A percentile compares a stretch with the other conserved stretches of the same genome.
Conservation (phyloP, 805 yeast species). For the Dipodascus albidus region DNA sequence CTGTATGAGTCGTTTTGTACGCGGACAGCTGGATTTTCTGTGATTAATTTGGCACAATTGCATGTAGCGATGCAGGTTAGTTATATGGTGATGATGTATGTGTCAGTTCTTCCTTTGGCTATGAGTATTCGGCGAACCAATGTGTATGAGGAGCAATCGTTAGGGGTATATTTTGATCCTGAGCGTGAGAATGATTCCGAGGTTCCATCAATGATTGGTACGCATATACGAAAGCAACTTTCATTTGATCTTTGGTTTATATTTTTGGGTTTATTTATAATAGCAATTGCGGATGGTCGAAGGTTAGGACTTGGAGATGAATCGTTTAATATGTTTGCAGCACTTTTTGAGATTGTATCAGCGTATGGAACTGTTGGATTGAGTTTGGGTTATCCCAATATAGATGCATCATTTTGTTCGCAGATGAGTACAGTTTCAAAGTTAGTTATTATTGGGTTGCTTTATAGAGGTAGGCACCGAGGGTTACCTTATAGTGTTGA, state of each 20-base stretch:
- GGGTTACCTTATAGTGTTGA: constrained; percentile 91
- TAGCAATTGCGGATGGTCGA: constrained; percentile 76
- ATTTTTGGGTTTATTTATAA: constrained; percentile 71
- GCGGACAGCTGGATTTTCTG: constrained; percentile 86
- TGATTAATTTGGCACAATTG: constrained; percentile 53
- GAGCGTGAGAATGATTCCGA: constrained; percentile 16
- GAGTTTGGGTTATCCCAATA: constrained; percentile 69
- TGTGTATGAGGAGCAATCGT: constrained; percentile 93
- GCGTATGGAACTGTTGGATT: constrained; percentile 97
- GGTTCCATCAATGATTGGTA: constrained; percentile 58
- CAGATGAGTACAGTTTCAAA: constrained; percentile 67
- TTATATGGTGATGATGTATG: constrained; percentile 95
- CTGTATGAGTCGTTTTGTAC: constrained; percentile 85
- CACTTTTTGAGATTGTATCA: constrained; percentile 79
- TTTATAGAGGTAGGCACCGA: constrained; percentile 93
- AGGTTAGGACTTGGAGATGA: constrained; percentile 37
- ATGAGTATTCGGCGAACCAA: constrained; percentile 93
- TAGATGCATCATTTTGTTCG: constrained; percentile 58
- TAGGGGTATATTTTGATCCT: constrained; percentile 64
- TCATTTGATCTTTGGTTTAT: constrained; percentile 94
- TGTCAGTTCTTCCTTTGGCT: constrained; percentile 91
- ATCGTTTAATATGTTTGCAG: constrained; percentile 54
- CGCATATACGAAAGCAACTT: constrained; percentile 82
- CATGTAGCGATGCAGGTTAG: constrained; percentile 91
- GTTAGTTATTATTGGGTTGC: constrained; percentile 74